Conservation (phyloP, 306 rosid genomes). For the Oxytropis ochrocephala region DNA sequence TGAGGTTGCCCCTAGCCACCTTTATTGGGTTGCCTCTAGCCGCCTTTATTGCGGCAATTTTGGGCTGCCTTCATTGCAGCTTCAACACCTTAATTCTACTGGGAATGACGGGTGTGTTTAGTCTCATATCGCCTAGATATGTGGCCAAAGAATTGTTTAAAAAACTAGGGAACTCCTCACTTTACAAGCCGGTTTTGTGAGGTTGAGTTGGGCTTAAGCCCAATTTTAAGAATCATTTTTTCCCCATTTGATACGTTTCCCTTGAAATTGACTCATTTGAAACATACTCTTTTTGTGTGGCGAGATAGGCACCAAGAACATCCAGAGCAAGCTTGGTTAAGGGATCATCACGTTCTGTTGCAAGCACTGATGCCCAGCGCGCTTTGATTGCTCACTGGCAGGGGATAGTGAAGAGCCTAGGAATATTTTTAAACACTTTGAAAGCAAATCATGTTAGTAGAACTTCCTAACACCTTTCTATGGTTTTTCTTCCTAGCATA, state of each 20-base stretch:
- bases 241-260: neutral
- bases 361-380: conserved; percentile 72
- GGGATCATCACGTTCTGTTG: conserved; percentile 72
- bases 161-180: too few species aligned
- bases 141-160: too few species aligned
- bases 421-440: conserved; percentile 67
- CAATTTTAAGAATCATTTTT: neutral
- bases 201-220: too few species aligned
- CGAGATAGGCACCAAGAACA: conserved; percentile 80
- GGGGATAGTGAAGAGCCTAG: conserved; percentile 84
- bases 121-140: too few species aligned
- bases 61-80: too few species aligned
- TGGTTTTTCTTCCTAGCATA: conserved; percentile 17
- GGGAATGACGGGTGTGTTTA: too few species aligned
- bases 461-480: neutral
- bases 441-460: conserved; percentile 76
- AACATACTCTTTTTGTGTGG: conserved; percentile 22
- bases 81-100: too few species aligned
- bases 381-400: conserved; percentile 96
- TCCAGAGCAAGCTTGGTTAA: conserved; percentile 90
- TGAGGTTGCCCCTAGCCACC: too few species aligned
- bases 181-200: too few species aligned
- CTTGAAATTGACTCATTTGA: conserved; percentile 12
- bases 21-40: too few species aligned
- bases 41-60: too few species aligned